These are phyloP conservation scores for Pittosporum tobira DNA, from an alignment of 129 eudicot genomes.

Conservation along the genomic window DNA sequence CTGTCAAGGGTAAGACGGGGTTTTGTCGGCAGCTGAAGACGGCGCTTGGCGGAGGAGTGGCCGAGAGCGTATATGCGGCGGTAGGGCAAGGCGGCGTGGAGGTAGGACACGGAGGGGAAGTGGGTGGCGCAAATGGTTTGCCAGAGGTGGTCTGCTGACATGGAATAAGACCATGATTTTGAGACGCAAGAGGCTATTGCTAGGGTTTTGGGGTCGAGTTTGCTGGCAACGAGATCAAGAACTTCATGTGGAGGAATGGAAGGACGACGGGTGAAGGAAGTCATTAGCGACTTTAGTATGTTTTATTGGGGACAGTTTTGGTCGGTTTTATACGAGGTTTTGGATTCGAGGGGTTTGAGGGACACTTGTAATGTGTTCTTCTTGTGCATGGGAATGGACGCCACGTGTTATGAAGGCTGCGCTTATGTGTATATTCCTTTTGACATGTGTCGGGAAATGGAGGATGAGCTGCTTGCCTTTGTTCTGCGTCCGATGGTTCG, in stretches of 20 bases:
- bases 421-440: no score
- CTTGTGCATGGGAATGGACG: no score
- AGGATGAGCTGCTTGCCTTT: no score
- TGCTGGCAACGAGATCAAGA: constrained; percentile 24
- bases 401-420: no score
- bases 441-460: no score
- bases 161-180: constrained; percentile 45
- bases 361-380: no score
- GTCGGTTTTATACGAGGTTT: no score
- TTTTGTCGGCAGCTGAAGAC: constrained; percentile 27
- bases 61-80: constrained; percentile 46
- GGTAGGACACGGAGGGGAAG: constrained; percentile 54
- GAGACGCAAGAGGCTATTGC: constrained; percentile 50
- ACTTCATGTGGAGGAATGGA: neutral
- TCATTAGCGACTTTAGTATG: no score
- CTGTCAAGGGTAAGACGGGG: constrained; percentile 34
- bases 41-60: constrained; percentile 32
- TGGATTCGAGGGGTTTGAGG: no score
- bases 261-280: no score
- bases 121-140: constrained; percentile 35
- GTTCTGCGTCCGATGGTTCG: no score
- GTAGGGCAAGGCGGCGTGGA: constrained; percentile 35
- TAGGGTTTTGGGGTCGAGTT: constrained; percentile 55
- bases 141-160: constrained; percentile 85
- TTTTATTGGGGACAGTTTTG: no score